Conservation (phyloP, 139 green algal genomes). For the Bryopsis sp. region DNA sequence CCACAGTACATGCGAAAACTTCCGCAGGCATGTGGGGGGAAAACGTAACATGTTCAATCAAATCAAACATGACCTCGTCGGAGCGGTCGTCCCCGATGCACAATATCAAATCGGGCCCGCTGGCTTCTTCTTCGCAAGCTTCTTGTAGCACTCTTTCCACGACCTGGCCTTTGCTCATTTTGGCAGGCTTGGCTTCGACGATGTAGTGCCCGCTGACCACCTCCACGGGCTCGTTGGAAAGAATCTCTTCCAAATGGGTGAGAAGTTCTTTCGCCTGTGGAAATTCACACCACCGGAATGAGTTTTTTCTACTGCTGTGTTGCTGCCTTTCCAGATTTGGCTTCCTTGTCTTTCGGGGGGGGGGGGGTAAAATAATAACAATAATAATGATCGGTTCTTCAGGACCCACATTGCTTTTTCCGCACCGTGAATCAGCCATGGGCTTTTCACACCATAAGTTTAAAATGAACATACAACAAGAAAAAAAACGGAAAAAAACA, state of each 20-base stretch:
- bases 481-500: not conserved
- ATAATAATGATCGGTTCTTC: not conserved
- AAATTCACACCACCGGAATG: not conserved
- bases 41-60: slow-evolving; percentile 67
- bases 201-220: slow-evolving; percentile 68
- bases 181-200: slow-evolving; percentile 89
- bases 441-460: not conserved
- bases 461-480: not conserved
- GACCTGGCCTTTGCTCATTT: slow-evolving; percentile 68
- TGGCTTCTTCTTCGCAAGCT: not conserved
- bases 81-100: slow-evolving; percentile 96
- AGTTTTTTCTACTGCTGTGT: not conserved
- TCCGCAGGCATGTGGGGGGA: slow-evolving; percentile 42
- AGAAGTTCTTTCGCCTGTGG: slow-evolving; percentile 92
- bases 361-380: not conserved
- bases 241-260: slow-evolving; percentile 93
- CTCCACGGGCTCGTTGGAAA: slow-evolving; percentile 83
- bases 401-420: no score
- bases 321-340: not conserved
- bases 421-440: not conserved
- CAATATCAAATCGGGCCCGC: slow-evolving; percentile 77
- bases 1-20: slow-evolving; percentile 91
- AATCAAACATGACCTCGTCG: slow-evolving; percentile 98
- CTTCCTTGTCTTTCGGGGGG: no score
- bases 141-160: slow-evolving; percentile 59